These are phyloP conservation scores for Seiridium unicorne DNA, from an alignment of 2,329 filamentous ascomycete genomes.

Conservation along the genomic window DNA sequence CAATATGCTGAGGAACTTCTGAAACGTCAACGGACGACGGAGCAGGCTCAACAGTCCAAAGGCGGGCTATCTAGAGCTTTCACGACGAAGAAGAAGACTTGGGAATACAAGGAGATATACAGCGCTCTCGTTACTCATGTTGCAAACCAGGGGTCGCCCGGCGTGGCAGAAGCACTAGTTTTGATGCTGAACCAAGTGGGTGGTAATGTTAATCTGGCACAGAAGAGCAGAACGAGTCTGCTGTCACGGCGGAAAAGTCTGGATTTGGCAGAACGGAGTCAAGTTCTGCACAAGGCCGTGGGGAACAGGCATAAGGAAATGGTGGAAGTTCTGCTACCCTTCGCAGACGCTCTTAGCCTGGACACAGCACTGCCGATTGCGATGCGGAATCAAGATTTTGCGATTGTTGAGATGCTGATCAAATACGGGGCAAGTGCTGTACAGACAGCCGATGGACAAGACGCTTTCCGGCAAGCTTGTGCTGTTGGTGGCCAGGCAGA, in stretches of 20 bases:
- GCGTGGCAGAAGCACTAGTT: slow-evolving; percentile 55
- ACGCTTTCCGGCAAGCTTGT: slow-evolving; percentile 53
- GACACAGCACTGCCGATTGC: slow-evolving; percentile 49
- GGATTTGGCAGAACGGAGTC: slow-evolving; percentile 48
- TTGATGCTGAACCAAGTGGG: slow-evolving; percentile 47
- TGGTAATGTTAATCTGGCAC: slow-evolving; percentile 47
- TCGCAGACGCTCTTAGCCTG: slow-evolving; percentile 49
- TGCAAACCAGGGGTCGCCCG: slow-evolving; percentile 46
- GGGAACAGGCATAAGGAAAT: slow-evolving; percentile 49
- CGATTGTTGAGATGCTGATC: slow-evolving; percentile 46
- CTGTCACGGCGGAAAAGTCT: slow-evolving; percentile 48
- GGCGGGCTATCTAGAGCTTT: slow-evolving; percentile 42
- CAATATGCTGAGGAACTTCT: slow-evolving; percentile 53
- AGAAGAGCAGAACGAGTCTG: slow-evolving; percentile 46
- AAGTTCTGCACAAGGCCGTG: slow-evolving; percentile 50
- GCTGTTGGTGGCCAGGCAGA: slow-evolving; percentile 41
- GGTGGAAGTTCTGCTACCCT: slow-evolving; percentile 51
- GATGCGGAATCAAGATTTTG: slow-evolving; percentile 40
- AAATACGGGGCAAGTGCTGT: slow-evolving; percentile 48
- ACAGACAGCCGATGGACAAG: slow-evolving; percentile 47
- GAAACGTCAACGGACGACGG: slow-evolving; percentile 38
- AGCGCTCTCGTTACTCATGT: slow-evolving; percentile 50
- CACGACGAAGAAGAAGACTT: slow-evolving; percentile 47
- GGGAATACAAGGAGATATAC: slow-evolving; percentile 53
- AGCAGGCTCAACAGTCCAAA: slow-evolving; percentile 34